These are phyloP conservation scores for Podospora tetraspora DNA, from an alignment of 495 filamentous ascomycete species.

Conservation along the genomic window DNA sequence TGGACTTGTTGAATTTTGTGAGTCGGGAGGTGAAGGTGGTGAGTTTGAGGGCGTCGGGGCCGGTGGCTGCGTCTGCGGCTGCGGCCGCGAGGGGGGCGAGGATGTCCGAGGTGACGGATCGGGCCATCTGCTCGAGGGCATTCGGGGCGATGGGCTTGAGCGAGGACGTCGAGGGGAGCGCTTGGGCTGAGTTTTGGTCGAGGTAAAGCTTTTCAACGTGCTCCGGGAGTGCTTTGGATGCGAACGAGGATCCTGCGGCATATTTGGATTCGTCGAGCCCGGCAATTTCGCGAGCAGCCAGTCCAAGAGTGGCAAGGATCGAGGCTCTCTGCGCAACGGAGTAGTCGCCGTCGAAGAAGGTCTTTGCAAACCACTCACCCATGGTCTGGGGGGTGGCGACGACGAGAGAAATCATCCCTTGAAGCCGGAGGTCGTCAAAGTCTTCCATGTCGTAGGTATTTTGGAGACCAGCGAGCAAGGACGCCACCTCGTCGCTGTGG, in stretches of 20 bases:
- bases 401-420: conserved; percentile 79
- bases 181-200: conserved; percentile 15
- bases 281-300: conserved; percentile 82
- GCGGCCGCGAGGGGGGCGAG: conserved; percentile 72
- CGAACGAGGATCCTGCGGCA: conserved; percentile 49
- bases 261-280: conserved; percentile 65
- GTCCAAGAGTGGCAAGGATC: conserved; percentile 72
- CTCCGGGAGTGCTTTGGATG: conserved; percentile 65
- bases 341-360: conserved; percentile 88
- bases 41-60: conserved; percentile 79
- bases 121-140: conserved; percentile 57
- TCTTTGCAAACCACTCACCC: conserved; percentile 75
- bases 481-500: conserved; percentile 74
- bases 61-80: conserved; percentile 64
- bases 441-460: conserved; percentile 71
- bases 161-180: conserved; percentile 23
- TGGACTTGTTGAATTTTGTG: conserved; percentile 16
- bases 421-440: conserved; percentile 71
- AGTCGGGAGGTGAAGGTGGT: conserved; percentile 43
- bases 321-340: conserved; percentile 77
- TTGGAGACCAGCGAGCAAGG: conserved; percentile 67
- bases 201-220: conserved; percentile 49
- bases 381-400: conserved; percentile 70
- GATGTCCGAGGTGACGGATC: conserved; percentile 59
- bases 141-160: conserved; percentile 49